These are phyloP conservation scores for Helotiales sp. DNA, from an alignment of 2,329 filamentous ascomycete species.

Conservation along the genomic window DNA sequence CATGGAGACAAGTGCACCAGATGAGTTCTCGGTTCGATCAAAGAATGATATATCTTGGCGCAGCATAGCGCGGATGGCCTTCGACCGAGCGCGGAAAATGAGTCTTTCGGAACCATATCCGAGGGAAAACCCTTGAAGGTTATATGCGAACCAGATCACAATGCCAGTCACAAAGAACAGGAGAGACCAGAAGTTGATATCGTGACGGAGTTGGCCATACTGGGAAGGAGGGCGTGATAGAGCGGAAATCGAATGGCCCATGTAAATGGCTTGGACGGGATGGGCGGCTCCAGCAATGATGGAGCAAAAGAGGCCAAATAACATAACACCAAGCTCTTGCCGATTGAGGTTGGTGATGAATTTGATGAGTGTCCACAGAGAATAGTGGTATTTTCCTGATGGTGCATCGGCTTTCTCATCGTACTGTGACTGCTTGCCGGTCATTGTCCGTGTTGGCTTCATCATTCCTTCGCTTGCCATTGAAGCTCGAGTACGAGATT, in stretches of 20 bases:
- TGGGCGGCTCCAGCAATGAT: constrained; percentile 39
- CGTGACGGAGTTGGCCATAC: constrained; percentile 15
- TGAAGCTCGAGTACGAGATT: background rate
- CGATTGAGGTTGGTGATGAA: constrained; percentile 77
- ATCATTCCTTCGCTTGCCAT: background rate
- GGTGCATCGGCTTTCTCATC: background rate
- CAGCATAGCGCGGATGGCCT: constrained; percentile 80
- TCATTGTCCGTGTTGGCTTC: background rate
- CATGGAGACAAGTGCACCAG: constrained; percentile 82
- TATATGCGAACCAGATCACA: constrained; percentile 34
- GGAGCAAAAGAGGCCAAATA: constrained; percentile 42
- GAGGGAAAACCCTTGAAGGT: constrained; percentile 31
- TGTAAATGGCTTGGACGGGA: constrained; percentile 31
- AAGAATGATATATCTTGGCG: constrained; percentile 92
- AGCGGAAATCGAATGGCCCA: constrained; percentile 28
- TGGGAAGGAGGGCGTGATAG: constrained; percentile 22
- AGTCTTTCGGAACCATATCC: constrained; percentile 53
- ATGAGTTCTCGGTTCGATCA: constrained; percentile 81
- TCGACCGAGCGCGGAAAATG: constrained; percentile 57
- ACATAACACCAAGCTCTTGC: constrained; percentile 45
- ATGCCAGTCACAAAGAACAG: constrained; percentile 49
- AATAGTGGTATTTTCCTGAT: constrained; percentile 40
- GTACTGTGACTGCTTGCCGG: background rate
- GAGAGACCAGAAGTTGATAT: constrained; percentile 38
- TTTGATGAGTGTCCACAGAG: constrained; percentile 71